Conservation (phyloP, 2,329 filamentous ascomycete genomes). For the Colletotrichum filicis region DNA sequence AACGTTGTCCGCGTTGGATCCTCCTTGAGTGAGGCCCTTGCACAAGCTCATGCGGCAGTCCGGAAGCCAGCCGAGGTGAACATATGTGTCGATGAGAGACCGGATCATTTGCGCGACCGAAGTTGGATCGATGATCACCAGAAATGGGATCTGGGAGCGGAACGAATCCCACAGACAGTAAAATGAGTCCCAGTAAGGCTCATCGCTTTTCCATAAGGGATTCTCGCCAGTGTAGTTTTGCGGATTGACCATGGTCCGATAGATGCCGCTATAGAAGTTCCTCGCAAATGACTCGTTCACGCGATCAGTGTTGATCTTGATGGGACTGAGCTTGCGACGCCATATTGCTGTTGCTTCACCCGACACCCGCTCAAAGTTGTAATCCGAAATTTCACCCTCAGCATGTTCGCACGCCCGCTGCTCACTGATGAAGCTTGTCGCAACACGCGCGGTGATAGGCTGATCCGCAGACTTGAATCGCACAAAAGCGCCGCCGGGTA, state of each 20-base stretch:
- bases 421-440: constrained; percentile 75
- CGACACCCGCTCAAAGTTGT: constrained; percentile 68
- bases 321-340: constrained; percentile 69
- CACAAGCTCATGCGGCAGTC: constrained; percentile 83
- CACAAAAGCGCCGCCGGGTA: constrained; percentile 72
- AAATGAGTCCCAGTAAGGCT: constrained; percentile 81
- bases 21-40: constrained; percentile 80
- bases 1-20: constrained; percentile 78
- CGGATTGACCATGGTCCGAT: constrained; percentile 77
- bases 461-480: constrained; percentile 62
- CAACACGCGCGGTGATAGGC: constrained; percentile 72
- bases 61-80: constrained; percentile 76
- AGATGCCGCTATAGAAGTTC: constrained; percentile 79
- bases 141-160: constrained; percentile 74
- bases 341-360: constrained; percentile 66
- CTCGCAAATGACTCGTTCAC: constrained; percentile 65
- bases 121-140: constrained; percentile 74
- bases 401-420: constrained; percentile 75
- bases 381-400: constrained; percentile 75
- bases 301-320: constrained; percentile 63
- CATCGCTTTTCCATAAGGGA: constrained; percentile 70
- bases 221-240: constrained; percentile 82
- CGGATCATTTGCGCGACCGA: constrained; percentile 75
- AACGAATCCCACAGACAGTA: constrained; percentile 84
- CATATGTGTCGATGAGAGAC: constrained; percentile 78